Evolutionary conservation across 148 eudicot species (phyloP).

Genomic region (Amaranthus cruentus): DNA sequence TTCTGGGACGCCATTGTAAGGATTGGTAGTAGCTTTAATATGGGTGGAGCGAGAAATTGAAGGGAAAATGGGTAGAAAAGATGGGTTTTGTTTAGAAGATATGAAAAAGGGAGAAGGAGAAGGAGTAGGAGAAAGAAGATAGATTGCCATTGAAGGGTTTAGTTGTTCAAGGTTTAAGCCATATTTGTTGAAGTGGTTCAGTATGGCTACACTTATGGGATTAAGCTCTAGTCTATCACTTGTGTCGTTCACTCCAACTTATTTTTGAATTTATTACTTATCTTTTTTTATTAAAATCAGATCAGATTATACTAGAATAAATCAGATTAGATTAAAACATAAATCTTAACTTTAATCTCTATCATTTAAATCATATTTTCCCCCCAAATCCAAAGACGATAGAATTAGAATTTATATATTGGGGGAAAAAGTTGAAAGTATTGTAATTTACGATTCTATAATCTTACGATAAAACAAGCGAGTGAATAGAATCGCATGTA

Average conservation of each 20-base stretch:
- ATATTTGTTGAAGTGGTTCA: not conserved
- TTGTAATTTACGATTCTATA: too few species aligned
- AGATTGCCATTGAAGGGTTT: slow-evolving; percentile 28
- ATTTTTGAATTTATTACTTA: too few species aligned
- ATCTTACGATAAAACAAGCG: too few species aligned
- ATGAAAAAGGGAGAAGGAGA: slow-evolving; percentile 9
- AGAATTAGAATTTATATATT: too few species aligned
- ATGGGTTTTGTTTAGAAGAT: slow-evolving; percentile 15
- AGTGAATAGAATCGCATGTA: too few species aligned
- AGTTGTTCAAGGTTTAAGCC: slow-evolving; percentile 23
- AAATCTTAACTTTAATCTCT: too few species aligned
- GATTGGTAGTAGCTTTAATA: slow-evolving; percentile 13
- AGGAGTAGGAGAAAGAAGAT: slow-evolving; percentile 25
- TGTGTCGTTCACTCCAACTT: not conserved
- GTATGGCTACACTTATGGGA: not conserved
- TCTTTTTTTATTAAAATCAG: too few species aligned
- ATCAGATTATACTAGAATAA: too few species aligned
- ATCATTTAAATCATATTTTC: too few species aligned
- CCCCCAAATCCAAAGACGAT: too few species aligned
- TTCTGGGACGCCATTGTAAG: slow-evolving; percentile 19
- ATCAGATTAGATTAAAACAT: too few species aligned
- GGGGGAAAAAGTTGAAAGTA: too few species aligned
- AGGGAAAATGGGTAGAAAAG: slow-evolving; percentile 16
- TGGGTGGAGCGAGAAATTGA: slow-evolving; percentile 21
- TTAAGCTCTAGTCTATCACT: not conserved